Evolutionary conservation across 1,139 yeast genomes (phyloP), one percentile per base, ranked within the genome.

Genomic region (Suhomyces anneliseae): DNA sequence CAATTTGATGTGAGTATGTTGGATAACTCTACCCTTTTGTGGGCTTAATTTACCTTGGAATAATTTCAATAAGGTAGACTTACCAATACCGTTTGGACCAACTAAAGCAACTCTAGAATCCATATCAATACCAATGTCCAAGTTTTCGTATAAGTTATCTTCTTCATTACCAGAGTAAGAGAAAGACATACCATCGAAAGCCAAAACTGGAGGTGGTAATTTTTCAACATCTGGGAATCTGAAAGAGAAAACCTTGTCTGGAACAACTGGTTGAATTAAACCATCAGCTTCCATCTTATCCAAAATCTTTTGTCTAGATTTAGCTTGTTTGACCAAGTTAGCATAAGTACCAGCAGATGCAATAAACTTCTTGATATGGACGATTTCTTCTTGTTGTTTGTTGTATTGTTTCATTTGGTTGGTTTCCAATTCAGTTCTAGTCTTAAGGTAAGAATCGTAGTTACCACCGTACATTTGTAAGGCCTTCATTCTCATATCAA

Each of bases 221-320:
- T 95, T 90, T 70, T 93, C 99, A 53, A 93, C 97, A 39, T 85
- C 92, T 48, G 98, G 92, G 82, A 95, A 93, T 65, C 87, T 81
- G 82, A 93, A 93, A 3, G 95, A 83, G 71, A 93, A 93, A 33
- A 90, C 96, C 74, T 81, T 89, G 69, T 93, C 99, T 45, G 89
- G 88, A 50, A 83, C 92, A 56, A 95, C 99, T 49, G 96, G 85
- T 73, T 89, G 90, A 64, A 93, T 87, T 63, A 93, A 82, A 67
- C 99, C 99, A 69, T 93, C 99, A 59, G 99, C 99, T 76, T 93
- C 99, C 99, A 93, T 95, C 85, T 95, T 95, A 75, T 93, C 99
- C 72, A 93, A 81, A 68, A 93, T 95, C 85, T 95, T 93, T 81
- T 95, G 99, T 78, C 98, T 90, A 40, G 99, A 93, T 74, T 93